phyloP scores from a whole-genome alignment of 257 asterid genomes.

The Solanum ossicruentum region DNA sequence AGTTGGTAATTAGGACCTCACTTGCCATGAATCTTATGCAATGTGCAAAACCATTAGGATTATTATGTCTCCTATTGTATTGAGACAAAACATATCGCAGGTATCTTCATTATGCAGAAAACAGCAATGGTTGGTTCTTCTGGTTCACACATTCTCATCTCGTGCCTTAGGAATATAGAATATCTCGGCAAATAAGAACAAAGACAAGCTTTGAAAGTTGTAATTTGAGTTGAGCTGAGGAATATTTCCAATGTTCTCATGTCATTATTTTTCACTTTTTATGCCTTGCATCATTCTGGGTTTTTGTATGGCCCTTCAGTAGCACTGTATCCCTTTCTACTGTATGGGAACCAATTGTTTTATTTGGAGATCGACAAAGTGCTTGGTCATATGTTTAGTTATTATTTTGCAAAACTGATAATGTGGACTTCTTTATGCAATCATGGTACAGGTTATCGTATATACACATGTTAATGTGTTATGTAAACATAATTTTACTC shows the following conservation, averaged over 20 bases:
- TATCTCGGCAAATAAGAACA: background rate
- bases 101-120: background rate
- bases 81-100: background rate
- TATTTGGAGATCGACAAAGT: background rate
- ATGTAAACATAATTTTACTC: background rate
- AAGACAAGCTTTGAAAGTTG: background rate
- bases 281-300: background rate
- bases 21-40: background rate
- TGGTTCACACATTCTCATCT: background rate
- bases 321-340: background rate
- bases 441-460: background rate
- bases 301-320: background rate
- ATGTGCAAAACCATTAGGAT: background rate
- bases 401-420: background rate
- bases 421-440: background rate
- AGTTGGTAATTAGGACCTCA: background rate
- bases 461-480: background rate
- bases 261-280: background rate
- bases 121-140: background rate
- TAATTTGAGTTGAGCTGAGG: background rate
- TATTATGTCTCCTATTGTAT: background rate
- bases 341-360: background rate
- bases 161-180: background rate
- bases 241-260: background rate
- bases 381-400: background rate